These are phyloP conservation scores for Diospyros lotus DNA, from an alignment of 148 eudicot species.

Conservation along the genomic window DNA sequence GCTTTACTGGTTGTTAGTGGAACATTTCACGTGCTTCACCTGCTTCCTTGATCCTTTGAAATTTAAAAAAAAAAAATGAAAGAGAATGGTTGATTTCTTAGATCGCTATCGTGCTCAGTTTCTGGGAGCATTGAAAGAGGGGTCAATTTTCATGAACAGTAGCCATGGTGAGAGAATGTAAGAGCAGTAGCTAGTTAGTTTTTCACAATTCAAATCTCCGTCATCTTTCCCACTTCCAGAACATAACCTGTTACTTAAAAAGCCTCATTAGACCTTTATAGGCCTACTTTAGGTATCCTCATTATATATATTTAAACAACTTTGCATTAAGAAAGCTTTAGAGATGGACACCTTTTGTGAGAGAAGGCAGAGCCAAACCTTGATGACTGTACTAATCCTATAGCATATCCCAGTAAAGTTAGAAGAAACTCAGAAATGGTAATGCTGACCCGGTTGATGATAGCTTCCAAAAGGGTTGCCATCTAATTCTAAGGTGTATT, in stretches of 20 bases:
- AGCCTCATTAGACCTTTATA: background rate
- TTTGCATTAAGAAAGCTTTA: no score
- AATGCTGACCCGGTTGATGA: no score
- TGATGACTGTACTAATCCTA: no score
- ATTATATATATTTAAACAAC: no score
- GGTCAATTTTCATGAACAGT: conserved; percentile 34
- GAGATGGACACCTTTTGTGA: no score
- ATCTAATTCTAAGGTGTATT: no score
- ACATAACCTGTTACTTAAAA: no score
- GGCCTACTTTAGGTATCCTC: background rate
- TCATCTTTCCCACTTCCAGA: no score
- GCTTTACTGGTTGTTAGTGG: conserved; percentile 18
- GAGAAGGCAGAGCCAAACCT: no score
- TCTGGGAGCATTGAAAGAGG: conserved; percentile 20
- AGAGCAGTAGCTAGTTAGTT: background rate
- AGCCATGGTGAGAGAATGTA: background rate
- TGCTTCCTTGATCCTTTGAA: conserved; percentile 19
- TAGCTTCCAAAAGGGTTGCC: no score
- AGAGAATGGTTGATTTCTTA: conserved; percentile 16
- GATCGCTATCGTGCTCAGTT: conserved; percentile 37
- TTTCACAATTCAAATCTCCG: background rate
- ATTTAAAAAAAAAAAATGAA: conserved; percentile 18
- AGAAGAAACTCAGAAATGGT: no score
- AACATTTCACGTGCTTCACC: conserved; percentile 16
- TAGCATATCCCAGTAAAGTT: no score